Base-by-base conservation (phyloP, 2,329 filamentous ascomycete genomes). In the Blastomyces gilchristii region DNA sequence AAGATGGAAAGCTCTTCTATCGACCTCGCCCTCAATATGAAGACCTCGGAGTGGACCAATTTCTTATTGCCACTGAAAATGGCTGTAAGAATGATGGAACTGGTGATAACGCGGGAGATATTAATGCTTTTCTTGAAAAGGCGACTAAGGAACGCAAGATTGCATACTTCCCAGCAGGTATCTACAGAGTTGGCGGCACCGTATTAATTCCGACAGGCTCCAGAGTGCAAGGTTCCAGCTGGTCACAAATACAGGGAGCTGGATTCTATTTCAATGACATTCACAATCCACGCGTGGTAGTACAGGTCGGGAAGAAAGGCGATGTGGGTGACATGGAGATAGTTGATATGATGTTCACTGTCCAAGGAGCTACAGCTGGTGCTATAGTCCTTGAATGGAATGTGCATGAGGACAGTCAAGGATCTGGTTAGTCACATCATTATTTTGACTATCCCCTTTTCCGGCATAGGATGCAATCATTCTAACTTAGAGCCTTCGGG, bases 141-240 rank as follows among this genome's bases (percentile, higher is more conserved):
- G 49, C 60, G 14, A 57, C 37, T 1, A 47, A 58, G n/a, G 28
- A 16, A n/a, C 67, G 58, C 59, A 81, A 88, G 68, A 75, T 93
- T 66, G 82, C 90, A 63, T 92, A 86, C 77, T 87, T 93, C 68
- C 87, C 90, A 70, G 86, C 88, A 70, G 89, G 89, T 62, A 83
- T 86, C 59, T 91, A 92, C 73, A 74, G 89, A 62, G 78, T 92
- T 68, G 86, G 83, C 53, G 80, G 84, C 68, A 92, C 89, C 0
- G 78, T 92, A 73, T 82, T 83, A 68, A 81, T 92, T 9, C 89
- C 89, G 63, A 67, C 71, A 1, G 78, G 78, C 14, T 78, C 81
- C 12, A 82, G 79, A 66, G 83, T 89, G 63, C 79, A 86, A 2
- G 67, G 83, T 89, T 63, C 79, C 85, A 2, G 67, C 1, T 74